Evolutionary conservation across 345 rosid species (phyloP).

Genomic region (Camelina hispida): DNA sequence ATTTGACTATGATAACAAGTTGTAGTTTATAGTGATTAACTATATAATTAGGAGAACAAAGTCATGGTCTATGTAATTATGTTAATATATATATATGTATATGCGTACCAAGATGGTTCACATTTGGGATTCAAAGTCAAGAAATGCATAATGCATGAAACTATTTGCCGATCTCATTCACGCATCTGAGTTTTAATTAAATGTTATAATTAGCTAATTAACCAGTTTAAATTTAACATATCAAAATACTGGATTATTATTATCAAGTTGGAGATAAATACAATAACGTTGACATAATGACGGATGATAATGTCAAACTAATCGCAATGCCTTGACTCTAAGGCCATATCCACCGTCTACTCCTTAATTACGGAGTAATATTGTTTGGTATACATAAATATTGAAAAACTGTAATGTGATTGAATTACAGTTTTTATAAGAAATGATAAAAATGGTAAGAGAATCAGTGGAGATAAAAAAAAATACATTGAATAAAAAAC

Average conservation of each 20-base stretch:
- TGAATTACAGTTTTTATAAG: background rate
- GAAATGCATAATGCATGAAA: conserved; percentile 14
- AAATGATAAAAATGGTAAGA: background rate
- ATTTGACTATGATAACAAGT: conserved; percentile 26
- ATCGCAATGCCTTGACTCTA: conserved; percentile 1
- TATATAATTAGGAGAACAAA: conserved; percentile 12
- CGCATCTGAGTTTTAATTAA: background rate
- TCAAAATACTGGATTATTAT: background rate
- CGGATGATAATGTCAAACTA: conserved; percentile 1
- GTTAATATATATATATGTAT: background rate
- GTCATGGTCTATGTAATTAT: background rate
- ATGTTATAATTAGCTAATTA: background rate
- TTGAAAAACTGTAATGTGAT: background rate
- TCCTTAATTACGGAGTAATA: background rate
- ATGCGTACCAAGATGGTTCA: conserved; percentile 3
- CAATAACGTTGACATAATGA: conserved; percentile 17
- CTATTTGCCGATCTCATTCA: background rate
- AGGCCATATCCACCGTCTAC: background rate
- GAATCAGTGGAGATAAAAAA: background rate
- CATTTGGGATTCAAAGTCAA: conserved; percentile 28
- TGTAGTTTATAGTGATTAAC: conserved; percentile 21
- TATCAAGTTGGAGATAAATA: background rate
- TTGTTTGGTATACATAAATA: background rate
- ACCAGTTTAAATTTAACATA: background rate
- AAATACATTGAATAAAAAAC: background rate